These are phyloP conservation scores for Epichloe baconii DNA, from an alignment of 2,329 filamentous ascomycete species.

Conservation along the genomic window DNA sequence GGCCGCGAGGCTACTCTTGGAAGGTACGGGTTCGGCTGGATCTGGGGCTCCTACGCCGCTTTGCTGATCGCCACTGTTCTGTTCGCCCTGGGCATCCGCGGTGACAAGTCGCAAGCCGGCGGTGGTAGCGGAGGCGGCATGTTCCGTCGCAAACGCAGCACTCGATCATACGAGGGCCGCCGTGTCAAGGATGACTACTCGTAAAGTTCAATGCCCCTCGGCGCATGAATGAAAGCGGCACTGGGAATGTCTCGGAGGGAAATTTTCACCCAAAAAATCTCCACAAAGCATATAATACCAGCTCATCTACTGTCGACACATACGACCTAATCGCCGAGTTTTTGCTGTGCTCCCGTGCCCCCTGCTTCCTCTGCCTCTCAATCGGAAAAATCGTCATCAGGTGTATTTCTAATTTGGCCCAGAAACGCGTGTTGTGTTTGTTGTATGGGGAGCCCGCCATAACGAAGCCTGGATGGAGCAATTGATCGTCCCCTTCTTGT, in stretches of 20 bases:
- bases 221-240: background rate
- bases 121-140: slow-evolving; percentile 11
- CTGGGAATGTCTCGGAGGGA: background rate
- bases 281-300: too few species aligned
- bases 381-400: too few species aligned
- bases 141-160: slow-evolving; percentile 20
- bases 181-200: slow-evolving; percentile 61
- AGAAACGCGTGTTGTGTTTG: too few species aligned
- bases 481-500: too few species aligned
- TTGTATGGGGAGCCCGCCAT: too few species aligned
- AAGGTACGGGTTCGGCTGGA: slow-evolving; percentile 59
- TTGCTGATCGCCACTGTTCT: slow-evolving; percentile 54
- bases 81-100: slow-evolving; percentile 50
- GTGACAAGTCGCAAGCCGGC: slow-evolving; percentile 26
- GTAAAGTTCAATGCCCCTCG: slow-evolving; percentile 19
- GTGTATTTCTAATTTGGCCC: too few species aligned
- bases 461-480: too few species aligned
- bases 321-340: too few species aligned
- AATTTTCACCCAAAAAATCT: background rate
- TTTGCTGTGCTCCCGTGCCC: too few species aligned
- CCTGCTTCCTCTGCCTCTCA: too few species aligned
- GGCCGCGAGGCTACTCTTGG: slow-evolving; percentile 49
- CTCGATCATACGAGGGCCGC: slow-evolving; percentile 31
- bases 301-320: too few species aligned
- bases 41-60: slow-evolving; percentile 57